A percentile compares a stretch with the other conserved stretches of the same genome.
Evolutionary conservation across 2,329 filamentous ascomycete species (phyloP).

Genomic region (Talaromyces islandicus): DNA sequence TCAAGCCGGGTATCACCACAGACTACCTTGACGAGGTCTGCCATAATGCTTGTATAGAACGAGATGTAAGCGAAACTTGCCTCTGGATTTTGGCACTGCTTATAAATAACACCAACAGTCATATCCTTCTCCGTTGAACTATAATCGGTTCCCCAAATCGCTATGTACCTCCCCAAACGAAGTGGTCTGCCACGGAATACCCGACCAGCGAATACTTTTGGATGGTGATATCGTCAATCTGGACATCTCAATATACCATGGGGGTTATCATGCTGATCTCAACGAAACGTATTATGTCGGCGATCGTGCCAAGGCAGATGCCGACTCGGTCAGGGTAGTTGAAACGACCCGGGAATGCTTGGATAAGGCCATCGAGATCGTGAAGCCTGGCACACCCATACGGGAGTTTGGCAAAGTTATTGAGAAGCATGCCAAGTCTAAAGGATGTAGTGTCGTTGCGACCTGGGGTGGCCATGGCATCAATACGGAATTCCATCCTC

Average conservation of each 20-base stretch:
- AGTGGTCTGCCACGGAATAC: slow-evolving; percentile 93
- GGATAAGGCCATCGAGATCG: slow-evolving; percentile 73
- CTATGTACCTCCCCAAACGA: slow-evolving; percentile 90
- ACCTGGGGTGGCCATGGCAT: slow-evolving; percentile 92
- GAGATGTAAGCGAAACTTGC: slow-evolving; percentile 27
- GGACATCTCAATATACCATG: slow-evolving; percentile 83
- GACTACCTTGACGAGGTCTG: slow-evolving; percentile 86
- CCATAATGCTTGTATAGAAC: slow-evolving; percentile 82
- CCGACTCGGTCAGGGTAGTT: slow-evolving; percentile 75
- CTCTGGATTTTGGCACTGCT: not conserved
- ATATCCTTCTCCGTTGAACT: slow-evolving; percentile 89
- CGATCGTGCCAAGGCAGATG: slow-evolving; percentile 69
- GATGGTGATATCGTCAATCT: slow-evolving; percentile 94
- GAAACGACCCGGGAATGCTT: slow-evolving; percentile 80
- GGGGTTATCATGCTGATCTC: slow-evolving; percentile 83
- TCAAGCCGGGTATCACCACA: slow-evolving; percentile 79
- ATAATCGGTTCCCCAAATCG: slow-evolving; percentile 89
- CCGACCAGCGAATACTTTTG: slow-evolving; percentile 71
- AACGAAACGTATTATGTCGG: slow-evolving; percentile 97
- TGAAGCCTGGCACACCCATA: slow-evolving; percentile 82
- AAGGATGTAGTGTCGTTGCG: slow-evolving; percentile 74
- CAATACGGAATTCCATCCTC: slow-evolving; percentile 80
- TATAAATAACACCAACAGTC: slow-evolving; percentile 47
- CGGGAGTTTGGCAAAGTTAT: slow-evolving; percentile 85
- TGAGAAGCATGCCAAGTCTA: slow-evolving; percentile 77